Evolutionary conservation across 2,329 filamentous ascomycete species (phyloP).

Genomic region (Septoria petroselini): DNA sequence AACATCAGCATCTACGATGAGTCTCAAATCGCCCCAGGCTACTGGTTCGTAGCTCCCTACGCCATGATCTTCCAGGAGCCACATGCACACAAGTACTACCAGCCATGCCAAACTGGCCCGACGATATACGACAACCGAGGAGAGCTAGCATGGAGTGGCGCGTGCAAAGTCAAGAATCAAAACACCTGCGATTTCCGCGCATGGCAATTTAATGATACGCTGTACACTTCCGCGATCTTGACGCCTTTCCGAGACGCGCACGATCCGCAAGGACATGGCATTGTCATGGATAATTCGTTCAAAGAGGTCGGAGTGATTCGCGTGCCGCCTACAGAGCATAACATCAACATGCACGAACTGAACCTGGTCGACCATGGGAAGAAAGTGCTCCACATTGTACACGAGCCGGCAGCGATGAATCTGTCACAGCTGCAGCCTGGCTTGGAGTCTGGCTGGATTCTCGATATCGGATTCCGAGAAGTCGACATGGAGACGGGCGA

Average conservation of each 20-base stretch:
- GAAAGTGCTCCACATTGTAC: constrained; percentile 30
- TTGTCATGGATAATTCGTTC: constrained; percentile 11
- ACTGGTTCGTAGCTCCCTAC: constrained; percentile 27
- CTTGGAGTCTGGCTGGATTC: constrained; percentile 3
- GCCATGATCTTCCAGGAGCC: constrained; percentile 16
- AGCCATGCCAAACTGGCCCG: constrained; percentile 21
- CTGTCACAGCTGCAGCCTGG: not conserved
- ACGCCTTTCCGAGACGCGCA: not conserved
- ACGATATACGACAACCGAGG: constrained; percentile 24
- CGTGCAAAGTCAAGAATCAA: constrained; percentile 13
- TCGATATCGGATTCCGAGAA: constrained; percentile 26
- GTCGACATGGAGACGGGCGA: constrained; percentile 37
- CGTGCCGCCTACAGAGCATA: not conserved
- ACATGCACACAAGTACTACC: constrained; percentile 5
- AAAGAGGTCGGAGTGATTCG: not conserved
- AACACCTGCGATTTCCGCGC: constrained; percentile 18
- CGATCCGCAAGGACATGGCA: constrained; percentile 8
- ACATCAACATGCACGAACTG: constrained; percentile 41
- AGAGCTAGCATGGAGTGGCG: constrained; percentile 26
- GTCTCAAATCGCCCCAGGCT: constrained; percentile 17
- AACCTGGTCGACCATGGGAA: constrained; percentile 37
- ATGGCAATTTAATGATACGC: constrained; percentile 5
- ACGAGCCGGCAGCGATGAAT: constrained; percentile 3
- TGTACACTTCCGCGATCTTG: constrained; percentile 12
- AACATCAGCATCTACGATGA: constrained; percentile 19